phyloP scores from a whole-genome alignment of 371 early-diverging fungal genomes.

The Mucor saturninus region DNA sequence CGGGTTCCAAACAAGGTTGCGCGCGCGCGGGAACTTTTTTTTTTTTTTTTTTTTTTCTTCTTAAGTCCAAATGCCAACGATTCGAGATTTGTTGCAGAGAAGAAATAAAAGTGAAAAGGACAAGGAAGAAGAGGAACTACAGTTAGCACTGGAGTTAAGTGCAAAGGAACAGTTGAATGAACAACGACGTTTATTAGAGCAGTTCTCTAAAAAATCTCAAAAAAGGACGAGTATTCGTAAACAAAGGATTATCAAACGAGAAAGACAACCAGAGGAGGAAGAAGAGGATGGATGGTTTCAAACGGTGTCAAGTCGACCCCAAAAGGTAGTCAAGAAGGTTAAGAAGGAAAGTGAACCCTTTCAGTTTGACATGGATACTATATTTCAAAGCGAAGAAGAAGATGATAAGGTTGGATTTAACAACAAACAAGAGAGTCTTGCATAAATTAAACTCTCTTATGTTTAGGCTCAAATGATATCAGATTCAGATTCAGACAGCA shows the following conservation, averaged over 20 bases:
- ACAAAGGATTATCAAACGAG: not conserved
- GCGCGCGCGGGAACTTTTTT: not conserved
- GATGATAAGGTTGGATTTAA: not conserved
- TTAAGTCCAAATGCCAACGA: not conserved
- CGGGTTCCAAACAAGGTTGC: not conserved
- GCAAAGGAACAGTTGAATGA: constrained; percentile 25
- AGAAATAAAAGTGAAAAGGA: not conserved
- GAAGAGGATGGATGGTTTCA: constrained; percentile 16
- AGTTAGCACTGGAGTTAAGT: constrained; percentile 20
- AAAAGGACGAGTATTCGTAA: not conserved
- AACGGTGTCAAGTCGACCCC: constrained; percentile 20
- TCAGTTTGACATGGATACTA: constrained; percentile 13
- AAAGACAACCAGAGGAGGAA: not conserved
- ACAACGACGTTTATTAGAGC: constrained; percentile 18
- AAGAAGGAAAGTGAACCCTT: not conserved
- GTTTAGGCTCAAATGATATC: constrained; percentile 1
- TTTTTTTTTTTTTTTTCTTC: not conserved
- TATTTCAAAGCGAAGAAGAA: constrained; percentile 14
- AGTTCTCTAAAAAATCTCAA: constrained; percentile 4
- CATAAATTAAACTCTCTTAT: not conserved
- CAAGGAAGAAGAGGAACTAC: constrained; percentile 14
- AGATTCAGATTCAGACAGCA: constrained; percentile 13
- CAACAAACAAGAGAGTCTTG: not conserved
- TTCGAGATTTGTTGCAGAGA: not conserved
- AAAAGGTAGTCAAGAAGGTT: not conserved